Base-by-base conservation (phyloP, 257 asterid species). In the Solanum bulbocastanum region DNA sequence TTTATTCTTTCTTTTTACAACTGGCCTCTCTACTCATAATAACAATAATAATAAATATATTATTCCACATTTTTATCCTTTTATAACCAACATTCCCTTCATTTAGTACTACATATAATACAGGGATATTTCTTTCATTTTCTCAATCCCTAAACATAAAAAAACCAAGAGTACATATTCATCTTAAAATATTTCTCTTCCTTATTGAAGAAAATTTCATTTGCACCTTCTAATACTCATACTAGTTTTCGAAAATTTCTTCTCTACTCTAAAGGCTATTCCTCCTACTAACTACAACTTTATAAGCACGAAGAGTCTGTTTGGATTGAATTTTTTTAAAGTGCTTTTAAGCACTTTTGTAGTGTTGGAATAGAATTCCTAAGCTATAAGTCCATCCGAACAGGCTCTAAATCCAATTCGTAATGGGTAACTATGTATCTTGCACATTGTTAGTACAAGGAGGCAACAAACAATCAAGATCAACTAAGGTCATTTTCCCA, bases 401-500 rank as follows among this genome's bases (percentile, higher is more conserved):
- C 32, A n/a, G 71, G 15, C 30, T 62, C 32, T 62, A 10, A 23
- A 23, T 62, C 4, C 71, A 62, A 23, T 62, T 62, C 3, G 32
- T 62, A 10, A 84, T 84, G 87, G 87, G 87, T 27, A 85, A 85
- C 22, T 65, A 85, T 49, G 49, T 85, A 15, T 85, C 87, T 15
- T 85, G 87, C 87, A 85, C 87, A 16, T 16, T 66, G 22, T 66
- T 85, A 39, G 87, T 60, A 5, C 58, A 16, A 16, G 37, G 40
- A 1, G 58, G 56, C 18, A 81, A 46, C 40, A 81, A 81, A 12
- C 65, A 33, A 46, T 44, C 69, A 1, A 92, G 90, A 92, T 89
- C 72, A 33, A 87, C 90, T 1, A 91, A 91, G 88, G 94, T 93
- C 20, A 91, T 93, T 52, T 91, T 92, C 87, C 96, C 96, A 85